Evolutionary conservation across 306 rosid genomes (phyloP), one percentile per base, ranked within the genome.

Genomic region (Sophora flavescens): DNA sequence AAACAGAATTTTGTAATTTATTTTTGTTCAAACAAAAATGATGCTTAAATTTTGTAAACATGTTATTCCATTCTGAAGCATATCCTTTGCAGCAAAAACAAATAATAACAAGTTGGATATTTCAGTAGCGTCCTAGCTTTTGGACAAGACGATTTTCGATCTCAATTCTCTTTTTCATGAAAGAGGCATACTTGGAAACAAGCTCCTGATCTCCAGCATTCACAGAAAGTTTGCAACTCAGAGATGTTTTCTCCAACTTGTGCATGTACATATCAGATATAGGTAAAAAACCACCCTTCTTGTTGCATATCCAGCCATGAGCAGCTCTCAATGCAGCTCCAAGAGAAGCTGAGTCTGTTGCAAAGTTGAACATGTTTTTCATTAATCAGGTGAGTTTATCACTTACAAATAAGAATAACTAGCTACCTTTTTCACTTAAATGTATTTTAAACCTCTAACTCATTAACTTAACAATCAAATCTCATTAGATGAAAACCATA

Each of bases 291-390:
- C 86, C 63, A 3, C 97, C 97, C 78, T 87, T 80, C 47, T 84
- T 72, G 70, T 58, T 75, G 90, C 99, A 95, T 1, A 89, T 75
- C 96, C 93, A 95, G 5, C 99, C 99, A 82, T 95, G 99, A 13
- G 99, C 97, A 35, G 97, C 99, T 81, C 99, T 90, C 86, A 92
- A 45, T 3, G 99, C 97, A 65, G 97, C 99, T 85, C 99, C 99
- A 9, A 95, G 88, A 3, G 97, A 95, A 56, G 99, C 97, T 4
- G 99, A 95, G 92, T 95, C 99, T 95, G 88, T 74, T 26, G 60
- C 33, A 52, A 70, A 14, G 41, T 79, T 51, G 13, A 82, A 74
- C 36, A 78, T 8, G 30, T 64, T 64, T 56, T 18, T 38, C 0
- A 44, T 70, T 10, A 41, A 58, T 76, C 68, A 54, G 72, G 15